Evolutionary conservation across 306 rosid species (phyloP), one percentile per base, ranked within the genome.

Genomic region (Pyrus pyrifolia): DNA sequence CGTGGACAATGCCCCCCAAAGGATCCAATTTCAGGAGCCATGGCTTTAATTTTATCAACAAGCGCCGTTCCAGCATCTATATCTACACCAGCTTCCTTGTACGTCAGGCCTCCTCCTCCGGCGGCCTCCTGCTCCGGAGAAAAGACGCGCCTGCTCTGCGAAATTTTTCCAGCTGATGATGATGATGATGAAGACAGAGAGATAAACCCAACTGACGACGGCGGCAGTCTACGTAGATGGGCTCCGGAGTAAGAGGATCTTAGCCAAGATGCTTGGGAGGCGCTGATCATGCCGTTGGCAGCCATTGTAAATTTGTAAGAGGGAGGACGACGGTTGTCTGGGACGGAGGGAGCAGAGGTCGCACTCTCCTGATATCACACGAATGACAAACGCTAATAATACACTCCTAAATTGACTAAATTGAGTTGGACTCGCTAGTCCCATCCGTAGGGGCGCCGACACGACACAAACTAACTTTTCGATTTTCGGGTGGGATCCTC

Each of bases 21-120:
- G 75, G 96, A 96, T 67, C 98, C 97, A 60, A 95, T 87, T 7
- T 90, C 96, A n/a, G 97, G 98, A 3, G 97, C 97, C 97, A 95
- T 90, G 81, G 89, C 89, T 0, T 95, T 92, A 63, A 95, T 95
- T 69, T 96, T 82, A 12, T 88, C 77, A 68, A 92, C 97, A 33
- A 95, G 97, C 70, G 90, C 97, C 3, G 97, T 77, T 42, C 93
- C 97, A 3, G 97, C 98, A 46, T 95, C 98, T 67, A 90, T 95
- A 68, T 95, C 97, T 8, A 95, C 98, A 2, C 98, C 97, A 30
- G 98, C 88, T 38, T 88, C 97, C 74, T 83, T 90, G 66, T 95
- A 95, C 1, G 96, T 90, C n/a, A 95, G 89, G 59, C 95, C 88
- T 49, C 8, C 53, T 46, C 19, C 53, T 14, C 53, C 19, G 53